Percentiles rank a stretch among this genome's conserved stretches.
Conservation (phyloP, 805 yeast genomes). For the Tanozyma kutaoensis region DNA sequence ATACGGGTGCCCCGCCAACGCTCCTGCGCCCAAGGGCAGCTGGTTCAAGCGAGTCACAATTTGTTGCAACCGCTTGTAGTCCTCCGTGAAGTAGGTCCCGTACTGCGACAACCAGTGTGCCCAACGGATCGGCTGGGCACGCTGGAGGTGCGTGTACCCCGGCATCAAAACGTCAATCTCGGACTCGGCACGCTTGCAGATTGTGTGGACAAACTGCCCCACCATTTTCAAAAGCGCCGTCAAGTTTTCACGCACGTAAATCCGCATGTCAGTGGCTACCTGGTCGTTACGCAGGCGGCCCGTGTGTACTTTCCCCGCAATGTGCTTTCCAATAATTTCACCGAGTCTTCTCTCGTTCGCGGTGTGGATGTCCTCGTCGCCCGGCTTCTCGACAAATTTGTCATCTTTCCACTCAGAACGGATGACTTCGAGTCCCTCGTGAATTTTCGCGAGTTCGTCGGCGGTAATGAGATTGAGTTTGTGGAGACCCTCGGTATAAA, state of each 20-base stretch:
- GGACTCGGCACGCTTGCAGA: constrained; percentile 61
- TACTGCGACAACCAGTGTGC: constrained; percentile 92
- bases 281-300: constrained; percentile 98
- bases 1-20: constrained; percentile 97
- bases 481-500: constrained; percentile 76
- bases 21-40: constrained; percentile 94
- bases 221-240: constrained; percentile 44
- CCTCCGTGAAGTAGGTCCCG: constrained; percentile 90
- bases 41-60: constrained; percentile 71
- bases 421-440: constrained; percentile 63
- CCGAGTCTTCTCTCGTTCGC: constrained; percentile 98
- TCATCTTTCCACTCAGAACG: constrained; percentile 70
- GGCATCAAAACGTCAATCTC: constrained; percentile 96
- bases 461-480: constrained; percentile 63
- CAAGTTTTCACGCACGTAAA: constrained; percentile 74
- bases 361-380: constrained; percentile 97
- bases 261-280: constrained; percentile 98
- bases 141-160: constrained; percentile 95
- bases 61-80: constrained; percentile 73
- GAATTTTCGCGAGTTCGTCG: constrained; percentile 70
- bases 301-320: constrained; percentile 98
- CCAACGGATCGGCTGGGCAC: constrained; percentile 99
- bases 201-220: constrained; percentile 49
- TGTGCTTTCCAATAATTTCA: constrained; percentile 83
- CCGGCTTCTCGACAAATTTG: constrained; percentile 60